Conservation (phyloP, 208 protist species). For the Lotmaria passim region DNA sequence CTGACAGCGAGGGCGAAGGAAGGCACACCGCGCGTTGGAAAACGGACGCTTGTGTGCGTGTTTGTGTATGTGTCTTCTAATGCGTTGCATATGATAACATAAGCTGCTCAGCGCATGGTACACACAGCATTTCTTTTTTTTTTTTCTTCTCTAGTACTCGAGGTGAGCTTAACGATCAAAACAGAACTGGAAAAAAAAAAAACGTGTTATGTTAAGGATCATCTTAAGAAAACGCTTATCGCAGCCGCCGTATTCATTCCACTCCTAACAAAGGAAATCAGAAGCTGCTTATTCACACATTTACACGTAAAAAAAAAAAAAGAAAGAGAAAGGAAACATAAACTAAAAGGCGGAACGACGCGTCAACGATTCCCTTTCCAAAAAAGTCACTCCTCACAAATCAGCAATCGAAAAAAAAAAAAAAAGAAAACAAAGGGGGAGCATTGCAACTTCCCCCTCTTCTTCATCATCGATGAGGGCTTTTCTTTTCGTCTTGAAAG, state of each 20-base stretch:
- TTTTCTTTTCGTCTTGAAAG: no score
- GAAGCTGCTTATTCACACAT: neutral
- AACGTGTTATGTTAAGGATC: neutral
- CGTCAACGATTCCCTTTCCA: neutral
- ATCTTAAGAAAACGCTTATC: no score
- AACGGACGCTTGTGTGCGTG: no score
- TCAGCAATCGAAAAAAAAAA: neutral
- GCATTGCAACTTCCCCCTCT: neutral
- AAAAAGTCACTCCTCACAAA: neutral
- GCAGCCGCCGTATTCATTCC: neutral
- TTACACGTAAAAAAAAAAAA: neutral
- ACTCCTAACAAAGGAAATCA: neutral
- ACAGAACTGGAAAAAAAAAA: constrained; percentile 7
- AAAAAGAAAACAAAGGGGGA: constrained; percentile 2
- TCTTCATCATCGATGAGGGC: no score
- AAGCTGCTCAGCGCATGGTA: no score
- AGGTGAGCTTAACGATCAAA: neutral
- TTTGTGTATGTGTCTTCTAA: no score
- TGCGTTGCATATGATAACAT: no score
- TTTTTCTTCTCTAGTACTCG: neutral
- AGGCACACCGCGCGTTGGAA: no score
- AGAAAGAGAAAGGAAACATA: neutral
- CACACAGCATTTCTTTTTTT: neutral
- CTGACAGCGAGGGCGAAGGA: no score
- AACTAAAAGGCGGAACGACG: neutral